Evolutionary conservation across 1,284 basidiomycete species (phyloP).

Genomic region (Rhodotorula sp.): DNA sequence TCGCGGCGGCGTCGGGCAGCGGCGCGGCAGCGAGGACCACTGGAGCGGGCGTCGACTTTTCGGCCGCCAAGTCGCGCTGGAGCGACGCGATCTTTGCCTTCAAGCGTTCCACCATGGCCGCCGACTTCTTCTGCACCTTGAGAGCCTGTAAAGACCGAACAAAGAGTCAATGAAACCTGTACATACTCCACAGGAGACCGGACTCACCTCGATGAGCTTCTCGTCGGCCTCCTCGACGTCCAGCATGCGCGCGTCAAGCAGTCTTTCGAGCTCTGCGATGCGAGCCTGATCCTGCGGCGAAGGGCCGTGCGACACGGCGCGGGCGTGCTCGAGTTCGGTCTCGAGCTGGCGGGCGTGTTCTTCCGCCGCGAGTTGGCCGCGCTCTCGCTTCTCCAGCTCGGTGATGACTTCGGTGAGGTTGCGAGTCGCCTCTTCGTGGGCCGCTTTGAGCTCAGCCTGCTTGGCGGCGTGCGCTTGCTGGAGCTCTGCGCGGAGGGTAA

Average conservation of each 20-base stretch:
- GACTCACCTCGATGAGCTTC: constrained; percentile 35
- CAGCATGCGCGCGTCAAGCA: constrained; percentile 18
- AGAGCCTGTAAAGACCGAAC: constrained; percentile 19
- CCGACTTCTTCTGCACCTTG: constrained; percentile 32
- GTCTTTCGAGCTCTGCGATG: constrained; percentile 28
- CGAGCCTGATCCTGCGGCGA: constrained; percentile 6
- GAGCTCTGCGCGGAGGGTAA: background rate
- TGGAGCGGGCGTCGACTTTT: constrained; percentile 18
- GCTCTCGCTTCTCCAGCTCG: constrained; percentile 3
- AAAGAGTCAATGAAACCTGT: too few species aligned
- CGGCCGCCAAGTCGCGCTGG: constrained; percentile 32
- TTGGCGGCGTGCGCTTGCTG: background rate
- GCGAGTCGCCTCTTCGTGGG: background rate
- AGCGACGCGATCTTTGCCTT: constrained; percentile 33
- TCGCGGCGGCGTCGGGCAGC: background rate
- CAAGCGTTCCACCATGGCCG: constrained; percentile 32
- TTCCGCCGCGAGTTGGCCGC: constrained; percentile 18
- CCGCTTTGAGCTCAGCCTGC: background rate
- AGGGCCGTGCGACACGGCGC: background rate
- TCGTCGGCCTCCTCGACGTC: constrained; percentile 39
- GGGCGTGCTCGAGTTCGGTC: background rate
- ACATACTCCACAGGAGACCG: fast-evolving
- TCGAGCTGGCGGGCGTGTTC: constrained; percentile 12
- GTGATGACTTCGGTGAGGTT: constrained; percentile 22
- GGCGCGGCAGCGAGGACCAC: background rate